A percentile compares a stretch with the other conserved stretches of the same genome.
These are phyloP conservation scores for Mycena venus DNA, from an alignment of 768 basidiomycete genomes.

Conservation along the genomic window DNA sequence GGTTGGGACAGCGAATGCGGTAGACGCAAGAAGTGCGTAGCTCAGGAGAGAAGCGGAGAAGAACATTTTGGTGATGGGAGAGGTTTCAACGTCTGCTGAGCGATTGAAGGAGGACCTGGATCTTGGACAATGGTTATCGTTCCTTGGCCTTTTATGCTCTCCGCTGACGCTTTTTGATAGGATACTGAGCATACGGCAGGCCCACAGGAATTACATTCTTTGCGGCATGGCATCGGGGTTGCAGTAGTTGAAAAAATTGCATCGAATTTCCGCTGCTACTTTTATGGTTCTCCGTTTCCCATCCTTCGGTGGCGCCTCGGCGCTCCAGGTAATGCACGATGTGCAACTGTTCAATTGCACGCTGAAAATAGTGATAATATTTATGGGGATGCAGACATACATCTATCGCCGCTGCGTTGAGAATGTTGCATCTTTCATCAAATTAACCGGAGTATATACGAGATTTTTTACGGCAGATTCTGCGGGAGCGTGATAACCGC, in stretches of 20 bases:
- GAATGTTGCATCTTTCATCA: slow-evolving; percentile 2
- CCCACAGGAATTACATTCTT: too few species aligned
- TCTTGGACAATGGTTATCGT: not conserved
- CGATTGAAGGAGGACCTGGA: slow-evolving; percentile 2
- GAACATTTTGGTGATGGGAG: slow-evolving; percentile 8
- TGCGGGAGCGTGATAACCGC: too few species aligned
- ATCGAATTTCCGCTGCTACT: not conserved
- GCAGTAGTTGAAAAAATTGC: not conserved
- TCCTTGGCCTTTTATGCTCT: slow-evolving; percentile 2
- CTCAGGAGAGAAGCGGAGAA: slow-evolving; percentile 7
- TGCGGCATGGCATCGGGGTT: not conserved
- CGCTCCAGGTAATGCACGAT: not conserved
- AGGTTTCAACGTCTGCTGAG: slow-evolving; percentile 6
- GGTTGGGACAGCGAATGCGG: slow-evolving; percentile 1
- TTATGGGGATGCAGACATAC: not conserved
- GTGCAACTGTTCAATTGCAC: not conserved
- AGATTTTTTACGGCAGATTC: slow-evolving; percentile 7
- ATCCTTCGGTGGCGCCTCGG: slow-evolving; percentile 8
- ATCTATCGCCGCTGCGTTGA: slow-evolving; percentile 7
- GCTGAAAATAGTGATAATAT: not conserved
- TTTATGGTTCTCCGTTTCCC: slow-evolving; percentile 4
- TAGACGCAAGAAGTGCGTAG: slow-evolving; percentile 6
- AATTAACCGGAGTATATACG: not conserved
- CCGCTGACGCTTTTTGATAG: not conserved
- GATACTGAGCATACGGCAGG: not conserved